These are phyloP conservation scores for Lactifluus rugatus DNA, from an alignment of 768 basidiomycete species.

Conservation along the genomic window DNA sequence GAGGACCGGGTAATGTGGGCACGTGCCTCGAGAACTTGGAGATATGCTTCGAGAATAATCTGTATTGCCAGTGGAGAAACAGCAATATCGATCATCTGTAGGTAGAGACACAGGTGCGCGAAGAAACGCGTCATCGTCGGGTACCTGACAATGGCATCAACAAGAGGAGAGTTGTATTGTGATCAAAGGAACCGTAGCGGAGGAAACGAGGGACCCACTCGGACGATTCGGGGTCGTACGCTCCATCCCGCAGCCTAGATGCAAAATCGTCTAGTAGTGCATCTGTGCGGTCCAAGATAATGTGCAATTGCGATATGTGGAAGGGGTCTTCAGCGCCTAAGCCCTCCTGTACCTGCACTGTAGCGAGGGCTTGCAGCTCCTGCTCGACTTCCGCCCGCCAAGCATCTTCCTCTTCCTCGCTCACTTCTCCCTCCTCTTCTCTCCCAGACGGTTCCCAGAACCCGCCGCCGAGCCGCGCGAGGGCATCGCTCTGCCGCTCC, in stretches of 20 bases:
- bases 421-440: constrained; percentile 26
- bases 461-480: constrained; percentile 53
- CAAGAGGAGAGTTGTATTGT: neutral
- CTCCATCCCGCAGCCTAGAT: constrained; percentile 41
- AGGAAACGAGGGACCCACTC: constrained; percentile 38
- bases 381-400: constrained; percentile 59
- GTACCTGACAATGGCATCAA: constrained; percentile 37
- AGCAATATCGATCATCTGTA: constrained; percentile 69
- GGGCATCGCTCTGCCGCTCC: constrained; percentile 62
- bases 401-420: constrained; percentile 37
- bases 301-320: constrained; percentile 71
- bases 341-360: constrained; percentile 53
- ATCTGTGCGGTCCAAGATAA: constrained; percentile 64
- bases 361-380: constrained; percentile 48
- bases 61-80: constrained; percentile 71
- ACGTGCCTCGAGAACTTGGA: constrained; percentile 74
- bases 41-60: constrained; percentile 78
- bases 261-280: constrained; percentile 63
- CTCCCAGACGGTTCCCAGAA: constrained; percentile 70
- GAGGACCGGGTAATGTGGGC: neutral
- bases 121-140: constrained; percentile 79
- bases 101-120: constrained; percentile 83
- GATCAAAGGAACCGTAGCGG: constrained; percentile 14
- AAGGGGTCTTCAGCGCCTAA: constrained; percentile 64
- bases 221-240: constrained; percentile 37